These are phyloP conservation scores for Boletus semigastroideus DNA, from an alignment of 1,284 basidiomycete genomes.

Conservation along the genomic window DNA sequence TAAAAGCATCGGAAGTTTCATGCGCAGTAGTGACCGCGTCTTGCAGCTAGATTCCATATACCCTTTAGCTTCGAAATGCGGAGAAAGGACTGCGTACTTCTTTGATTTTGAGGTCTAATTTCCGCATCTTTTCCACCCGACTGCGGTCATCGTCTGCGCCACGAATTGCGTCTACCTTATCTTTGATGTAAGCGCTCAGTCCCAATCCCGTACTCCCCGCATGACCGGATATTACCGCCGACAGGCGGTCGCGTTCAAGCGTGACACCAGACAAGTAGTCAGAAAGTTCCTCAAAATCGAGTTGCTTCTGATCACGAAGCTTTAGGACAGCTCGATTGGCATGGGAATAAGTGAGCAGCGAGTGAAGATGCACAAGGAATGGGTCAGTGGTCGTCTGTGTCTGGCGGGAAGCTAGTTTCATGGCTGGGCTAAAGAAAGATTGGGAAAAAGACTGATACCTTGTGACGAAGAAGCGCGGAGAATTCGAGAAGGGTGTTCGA, in stretches of 20 bases:
- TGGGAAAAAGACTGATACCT: slow-evolving; percentile 41
- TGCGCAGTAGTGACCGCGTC: slow-evolving; percentile 94
- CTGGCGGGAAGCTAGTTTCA: slow-evolving; percentile 39
- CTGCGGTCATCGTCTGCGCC: slow-evolving; percentile 94
- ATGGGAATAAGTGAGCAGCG: slow-evolving; percentile 84
- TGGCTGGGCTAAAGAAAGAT: background rate
- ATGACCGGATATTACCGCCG: slow-evolving; percentile 79
- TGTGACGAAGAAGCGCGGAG: slow-evolving; percentile 80
- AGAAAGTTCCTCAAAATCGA: slow-evolving; percentile 97
- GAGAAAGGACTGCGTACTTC: slow-evolving; percentile 58
- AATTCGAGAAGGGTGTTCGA: slow-evolving; percentile 94
- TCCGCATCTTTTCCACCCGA: slow-evolving; percentile 89
- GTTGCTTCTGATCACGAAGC: slow-evolving; percentile 96
- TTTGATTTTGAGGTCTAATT: slow-evolving; percentile 91
- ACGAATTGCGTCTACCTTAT: slow-evolving; percentile 87
- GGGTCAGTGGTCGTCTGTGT: slow-evolving; percentile 86
- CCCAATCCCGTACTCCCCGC: slow-evolving; percentile 82
- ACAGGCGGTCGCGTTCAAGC: slow-evolving; percentile 87
- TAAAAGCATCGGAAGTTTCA: slow-evolving; percentile 94
- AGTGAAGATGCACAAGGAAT: slow-evolving; percentile 86
- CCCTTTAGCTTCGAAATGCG: background rate
- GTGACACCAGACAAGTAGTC: slow-evolving; percentile 93
- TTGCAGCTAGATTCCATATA: slow-evolving; percentile 64
- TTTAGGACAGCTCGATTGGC: slow-evolving; percentile 91
- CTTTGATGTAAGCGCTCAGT: slow-evolving; percentile 89